Base-by-base conservation (phyloP, 2,329 filamentous ascomycete species). In the Leptographium wingfieldii region DNA sequence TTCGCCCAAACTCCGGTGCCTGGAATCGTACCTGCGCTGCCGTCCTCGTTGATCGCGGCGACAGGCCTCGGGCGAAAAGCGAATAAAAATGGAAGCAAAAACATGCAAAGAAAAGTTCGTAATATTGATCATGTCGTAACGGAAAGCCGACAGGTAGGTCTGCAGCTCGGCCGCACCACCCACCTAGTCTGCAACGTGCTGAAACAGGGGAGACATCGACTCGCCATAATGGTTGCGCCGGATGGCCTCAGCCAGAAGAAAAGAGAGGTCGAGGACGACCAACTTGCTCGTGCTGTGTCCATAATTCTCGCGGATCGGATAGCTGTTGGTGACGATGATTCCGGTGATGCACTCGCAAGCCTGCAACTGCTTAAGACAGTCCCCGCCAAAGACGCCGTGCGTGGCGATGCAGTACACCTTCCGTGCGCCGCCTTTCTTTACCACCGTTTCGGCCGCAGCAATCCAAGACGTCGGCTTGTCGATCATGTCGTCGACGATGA, bases 401-500 rank as follows among this genome's bases (percentile, higher is more conserved):
- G 94, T 97, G 9, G 92, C 94, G 76, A 99, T 95, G 78, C 91
- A 96, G 74, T 96, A 97, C 43, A 99, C 94, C 73, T 88, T 94
- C 67, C 89, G 95, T 1, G 94, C 94, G 53, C 84, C 83, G 65
- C 94, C 95, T 64, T 88, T 84, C 78, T 97, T 97, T 58, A 96
- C 89, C 2, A 96, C 92, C 1, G 92, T 95, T 77, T 99, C 94
- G 14, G 94, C 94, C 7, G 94, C 94, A 6, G 92, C 92, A 66
- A 99, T 95, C 94, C 94, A 99, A 7, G 90, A 96, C 16, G 88
- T 90, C 11, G 91, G 86, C 76, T 96, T 96, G 75, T 99, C 94
- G 69, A 99, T 96, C 88, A 99, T 97, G 71, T 99, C 94, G 71
- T 99, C 94, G 56, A 99, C 88, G 63, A 99, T 91, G 70, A 99